Evolutionary conservation across 768 basidiomycete genomes (phyloP).

Genomic region (Clavulina sp.): DNA sequence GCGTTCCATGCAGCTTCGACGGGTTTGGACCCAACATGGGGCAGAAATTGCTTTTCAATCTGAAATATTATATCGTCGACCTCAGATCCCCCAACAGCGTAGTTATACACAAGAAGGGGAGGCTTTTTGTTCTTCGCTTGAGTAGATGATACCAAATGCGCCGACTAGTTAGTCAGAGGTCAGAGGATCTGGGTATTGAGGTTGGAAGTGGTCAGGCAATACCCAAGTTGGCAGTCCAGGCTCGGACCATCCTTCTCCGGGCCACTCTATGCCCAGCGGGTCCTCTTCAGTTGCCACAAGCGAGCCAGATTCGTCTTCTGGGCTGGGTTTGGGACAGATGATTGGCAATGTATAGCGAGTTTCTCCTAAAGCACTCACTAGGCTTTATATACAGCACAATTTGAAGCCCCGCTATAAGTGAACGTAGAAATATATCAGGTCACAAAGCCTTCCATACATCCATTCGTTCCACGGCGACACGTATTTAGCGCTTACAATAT

Average conservation of each 20-base stretch:
- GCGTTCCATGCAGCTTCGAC: conserved; percentile 23
- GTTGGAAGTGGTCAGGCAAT: conserved; percentile 27
- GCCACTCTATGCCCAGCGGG: conserved; percentile 34
- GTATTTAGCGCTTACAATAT: conserved; percentile 32
- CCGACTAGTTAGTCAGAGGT: neutral
- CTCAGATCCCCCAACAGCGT: conserved; percentile 36
- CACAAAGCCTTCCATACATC: neutral
- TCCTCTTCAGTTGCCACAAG: conserved; percentile 22
- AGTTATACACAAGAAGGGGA: conserved; percentile 37
- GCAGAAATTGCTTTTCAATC: conserved; percentile 25
- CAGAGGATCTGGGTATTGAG: conserved; percentile 21
- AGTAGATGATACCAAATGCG: conserved; percentile 15
- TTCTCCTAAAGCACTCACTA: neutral
- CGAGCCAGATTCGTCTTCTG: neutral
- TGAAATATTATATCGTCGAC: conserved; percentile 27
- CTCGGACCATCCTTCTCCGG: conserved; percentile 34
- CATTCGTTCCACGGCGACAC: neutral
- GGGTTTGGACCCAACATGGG: no score
- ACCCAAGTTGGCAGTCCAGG: conserved; percentile 40
- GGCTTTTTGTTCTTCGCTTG: conserved; percentile 18
- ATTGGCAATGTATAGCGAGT: neutral
- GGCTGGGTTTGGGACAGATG: neutral
- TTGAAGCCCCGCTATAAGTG: conserved; percentile 40
- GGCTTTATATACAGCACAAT: conserved; percentile 25
- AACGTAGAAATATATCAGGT: no score